phyloP scores from a whole-genome alignment of 768 basidiomycete species.

The Zangia roseola region DNA sequence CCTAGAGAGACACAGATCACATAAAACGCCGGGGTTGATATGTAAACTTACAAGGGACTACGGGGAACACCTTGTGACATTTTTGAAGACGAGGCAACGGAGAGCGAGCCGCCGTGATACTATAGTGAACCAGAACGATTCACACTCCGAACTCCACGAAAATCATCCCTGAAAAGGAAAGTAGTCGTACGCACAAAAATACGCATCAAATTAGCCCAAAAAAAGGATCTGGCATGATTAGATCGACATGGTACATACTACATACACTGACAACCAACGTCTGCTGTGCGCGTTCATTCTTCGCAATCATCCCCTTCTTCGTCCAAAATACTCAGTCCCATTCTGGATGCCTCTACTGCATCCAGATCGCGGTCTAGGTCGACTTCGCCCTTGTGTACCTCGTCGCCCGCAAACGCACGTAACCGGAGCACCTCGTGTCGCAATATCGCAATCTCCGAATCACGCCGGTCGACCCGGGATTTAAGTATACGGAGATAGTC shows the following conservation, averaged over 20 bases:
- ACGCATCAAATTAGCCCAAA: background rate
- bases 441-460: slow-evolving; percentile 70
- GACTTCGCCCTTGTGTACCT: slow-evolving; percentile 19
- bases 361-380: slow-evolving; percentile 33
- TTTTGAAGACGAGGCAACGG: background rate
- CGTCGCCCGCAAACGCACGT: slow-evolving; percentile 36
- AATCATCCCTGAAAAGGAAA: slow-evolving; percentile 23
- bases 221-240: slow-evolving; percentile 3
- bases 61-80: slow-evolving; percentile 26
- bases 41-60: slow-evolving; percentile 41
- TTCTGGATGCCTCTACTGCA: slow-evolving; percentile 22
- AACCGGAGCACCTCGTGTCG: slow-evolving; percentile 66
- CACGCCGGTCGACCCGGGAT: slow-evolving; percentile 73
- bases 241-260: slow-evolving; percentile 12
- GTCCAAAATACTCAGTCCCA: slow-evolving; percentile 27
- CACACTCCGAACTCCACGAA: slow-evolving; percentile 27
- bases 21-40: background rate
- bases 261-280: slow-evolving; percentile 2
- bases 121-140: slow-evolving; percentile 1
- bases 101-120: background rate
- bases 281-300: slow-evolving; percentile 8
- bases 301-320: slow-evolving; percentile 36
- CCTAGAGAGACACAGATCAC: slow-evolving; percentile 30
- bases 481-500: slow-evolving; percentile 81
- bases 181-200: background rate